Conservation (phyloP, 805 yeast species). For the Monosporozyma aerobia region DNA sequence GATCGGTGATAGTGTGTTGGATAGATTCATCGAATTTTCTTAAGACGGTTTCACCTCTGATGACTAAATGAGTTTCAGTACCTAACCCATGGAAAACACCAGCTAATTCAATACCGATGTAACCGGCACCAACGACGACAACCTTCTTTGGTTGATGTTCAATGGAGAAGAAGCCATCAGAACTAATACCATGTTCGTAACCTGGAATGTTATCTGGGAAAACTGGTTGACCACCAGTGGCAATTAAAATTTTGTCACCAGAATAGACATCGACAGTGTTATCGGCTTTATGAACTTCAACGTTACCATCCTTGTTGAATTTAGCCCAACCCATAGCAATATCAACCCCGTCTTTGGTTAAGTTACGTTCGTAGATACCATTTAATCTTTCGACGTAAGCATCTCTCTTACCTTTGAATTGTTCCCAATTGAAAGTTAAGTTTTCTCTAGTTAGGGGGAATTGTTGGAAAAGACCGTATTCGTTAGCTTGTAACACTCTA, state of each 20-base stretch:
- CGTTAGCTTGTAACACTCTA: slow-evolving; percentile 61
- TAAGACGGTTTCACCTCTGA: slow-evolving; percentile 85
- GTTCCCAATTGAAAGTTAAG: slow-evolving; percentile 70
- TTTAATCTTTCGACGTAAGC: slow-evolving; percentile 81
- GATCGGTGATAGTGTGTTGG: slow-evolving; percentile 69
- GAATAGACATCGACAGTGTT: slow-evolving; percentile 51
- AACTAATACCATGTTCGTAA: slow-evolving; percentile 70
- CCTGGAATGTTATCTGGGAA: slow-evolving; percentile 66
- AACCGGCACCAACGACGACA: slow-evolving; percentile 96
- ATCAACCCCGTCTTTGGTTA: slow-evolving; percentile 84
- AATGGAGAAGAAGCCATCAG: slow-evolving; percentile 85
- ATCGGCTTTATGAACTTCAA: slow-evolving; percentile 67
- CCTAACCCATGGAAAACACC: slow-evolving; percentile 91
- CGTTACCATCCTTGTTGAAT: slow-evolving; percentile 59
- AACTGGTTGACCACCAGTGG: slow-evolving; percentile 86
- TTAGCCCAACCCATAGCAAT: slow-evolving; percentile 78
- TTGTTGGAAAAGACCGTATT: slow-evolving; percentile 69
- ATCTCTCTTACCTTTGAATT: slow-evolving; percentile 79
- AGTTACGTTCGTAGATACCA: slow-evolving; percentile 85
- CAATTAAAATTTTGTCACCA: slow-evolving; percentile 77
- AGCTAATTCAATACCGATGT: slow-evolving; percentile 90
- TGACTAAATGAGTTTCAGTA: slow-evolving; percentile 73
- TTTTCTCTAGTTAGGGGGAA: slow-evolving; percentile 40
- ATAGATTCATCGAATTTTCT: slow-evolving; percentile 80
- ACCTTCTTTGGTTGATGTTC: slow-evolving; percentile 81